Conservation (phyloP, 805 yeast genomes). For the Cyberlindnera americana region DNA sequence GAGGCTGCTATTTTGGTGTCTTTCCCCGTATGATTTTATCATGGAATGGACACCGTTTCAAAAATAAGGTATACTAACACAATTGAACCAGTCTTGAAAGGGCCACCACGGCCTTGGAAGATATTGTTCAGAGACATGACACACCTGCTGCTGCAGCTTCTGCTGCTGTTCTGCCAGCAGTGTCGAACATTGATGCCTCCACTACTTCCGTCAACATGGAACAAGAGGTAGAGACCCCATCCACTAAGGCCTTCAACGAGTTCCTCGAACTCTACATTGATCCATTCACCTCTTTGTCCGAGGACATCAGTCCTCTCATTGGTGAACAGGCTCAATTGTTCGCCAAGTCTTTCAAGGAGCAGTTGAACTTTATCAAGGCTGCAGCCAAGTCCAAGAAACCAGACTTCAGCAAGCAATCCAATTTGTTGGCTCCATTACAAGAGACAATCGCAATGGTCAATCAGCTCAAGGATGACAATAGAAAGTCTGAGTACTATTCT, state of each 20-base stretch:
- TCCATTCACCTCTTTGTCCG: conserved; percentile 57
- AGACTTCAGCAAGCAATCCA: conserved; percentile 48
- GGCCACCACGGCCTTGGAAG: conserved; percentile 28
- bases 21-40: background rate
- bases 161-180: conserved; percentile 6
- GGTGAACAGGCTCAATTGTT: conserved; percentile 50
- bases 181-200: conserved; percentile 11
- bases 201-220: conserved; percentile 11
- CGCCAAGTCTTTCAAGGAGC: conserved; percentile 52
- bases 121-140: conserved; percentile 23
- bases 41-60: too few relatives aligned
- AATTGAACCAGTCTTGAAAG: conserved; percentile 21
- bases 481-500: conserved; percentile 60
- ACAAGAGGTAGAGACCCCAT: conserved; percentile 27
- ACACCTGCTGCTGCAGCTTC: conserved; percentile 3
- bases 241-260: conserved; percentile 50
- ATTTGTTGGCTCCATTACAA: conserved; percentile 68
- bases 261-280: conserved; percentile 49
- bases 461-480: conserved; percentile 68
- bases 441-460: conserved; percentile 53
- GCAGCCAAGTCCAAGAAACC: conserved; percentile 66
- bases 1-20: background rate
- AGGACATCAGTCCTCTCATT: conserved; percentile 52
- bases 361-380: conserved; percentile 54
- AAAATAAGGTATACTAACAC: conserved; percentile 2